Percentiles rank a stretch among this genome's conserved stretches.
Conservation (phyloP, 305 asterid species). For the Solanum hybrid region DNA sequence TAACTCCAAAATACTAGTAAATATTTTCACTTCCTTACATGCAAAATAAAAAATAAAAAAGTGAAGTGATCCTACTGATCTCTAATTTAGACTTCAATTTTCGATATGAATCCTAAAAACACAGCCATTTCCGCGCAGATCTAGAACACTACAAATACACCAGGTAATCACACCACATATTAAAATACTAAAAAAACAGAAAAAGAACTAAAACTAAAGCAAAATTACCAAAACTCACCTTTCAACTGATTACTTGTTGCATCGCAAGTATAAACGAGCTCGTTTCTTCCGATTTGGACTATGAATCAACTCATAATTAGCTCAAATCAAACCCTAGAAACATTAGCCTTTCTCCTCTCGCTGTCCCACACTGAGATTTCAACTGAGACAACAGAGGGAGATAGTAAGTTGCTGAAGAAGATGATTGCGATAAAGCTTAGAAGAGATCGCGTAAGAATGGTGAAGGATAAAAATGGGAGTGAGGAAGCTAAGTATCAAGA, state of each 20-base stretch:
- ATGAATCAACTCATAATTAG: conserved; percentile 24
- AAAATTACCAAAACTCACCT: conserved; percentile 28
- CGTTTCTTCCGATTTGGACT: conserved; percentile 17
- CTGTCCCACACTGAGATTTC: conserved; percentile 8
- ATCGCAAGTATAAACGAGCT: conserved; percentile 34
- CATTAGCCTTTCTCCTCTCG: conserved; percentile 6
- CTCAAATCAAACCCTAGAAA: conserved; percentile 31
- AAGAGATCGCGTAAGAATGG: conserved; percentile 46
- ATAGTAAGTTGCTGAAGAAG: conserved; percentile 7
- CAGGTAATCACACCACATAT: neutral
- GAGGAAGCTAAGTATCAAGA: neutral
- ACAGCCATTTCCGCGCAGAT: conserved; percentile 35
- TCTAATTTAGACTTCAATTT: conserved; percentile 3
- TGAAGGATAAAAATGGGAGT: neutral
- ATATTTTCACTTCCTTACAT: neutral
- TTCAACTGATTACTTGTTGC: conserved; percentile 35
- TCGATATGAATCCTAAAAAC: conserved; percentile 13
- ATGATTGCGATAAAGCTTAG: conserved; percentile 24
- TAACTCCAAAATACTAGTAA: neutral
- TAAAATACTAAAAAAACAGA: neutral
- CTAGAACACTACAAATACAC: conserved; percentile 27
- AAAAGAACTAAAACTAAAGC: neutral
- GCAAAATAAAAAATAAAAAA: neutral
- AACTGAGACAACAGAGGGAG: conserved; percentile 20
- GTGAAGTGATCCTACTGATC: neutral